Percentiles rank a stretch among this genome's conserved stretches.
Evolutionary conservation across 192 early-diverging fungal genomes (phyloP).

Genomic region (Backusella tuberculispora): DNA sequence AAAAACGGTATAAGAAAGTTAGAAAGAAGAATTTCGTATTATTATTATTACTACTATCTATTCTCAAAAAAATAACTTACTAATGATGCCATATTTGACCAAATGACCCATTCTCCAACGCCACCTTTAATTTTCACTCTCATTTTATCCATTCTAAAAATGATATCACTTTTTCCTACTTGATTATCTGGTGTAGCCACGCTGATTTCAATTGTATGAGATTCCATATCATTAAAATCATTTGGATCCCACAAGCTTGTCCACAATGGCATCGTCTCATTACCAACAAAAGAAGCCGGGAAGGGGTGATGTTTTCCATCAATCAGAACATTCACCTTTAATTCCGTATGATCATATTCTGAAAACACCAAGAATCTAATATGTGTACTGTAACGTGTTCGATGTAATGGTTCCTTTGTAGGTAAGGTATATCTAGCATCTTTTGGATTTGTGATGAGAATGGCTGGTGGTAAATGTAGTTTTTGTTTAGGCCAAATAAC

Average conservation of each 20-base stretch:
- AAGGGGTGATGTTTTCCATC: slow-evolving; percentile 56
- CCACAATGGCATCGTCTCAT: slow-evolving; percentile 76
- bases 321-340: slow-evolving; percentile 50
- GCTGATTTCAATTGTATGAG: slow-evolving; percentile 66
- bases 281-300: slow-evolving; percentile 48
- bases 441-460: slow-evolving; percentile 90
- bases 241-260: slow-evolving; percentile 71
- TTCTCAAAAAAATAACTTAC: slow-evolving; percentile 44
- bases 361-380: slow-evolving; percentile 81
- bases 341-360: slow-evolving; percentile 37
- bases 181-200: slow-evolving; percentile 63
- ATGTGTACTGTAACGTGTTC: slow-evolving; percentile 63
- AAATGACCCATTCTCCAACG: slow-evolving; percentile 72
- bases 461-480: slow-evolving; percentile 58
- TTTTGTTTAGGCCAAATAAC: slow-evolving; percentile 39
- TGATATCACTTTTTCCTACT: slow-evolving; percentile 46
- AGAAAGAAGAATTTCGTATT: too few species aligned
- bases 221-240: slow-evolving; percentile 66
- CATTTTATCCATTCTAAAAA: slow-evolving; percentile 72
- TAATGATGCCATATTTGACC: slow-evolving; percentile 51
- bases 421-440: slow-evolving; percentile 75
- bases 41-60: neutral
- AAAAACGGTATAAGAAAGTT: slow-evolving; percentile 40
- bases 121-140: slow-evolving; percentile 64
- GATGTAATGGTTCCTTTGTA: slow-evolving; percentile 66